These are phyloP conservation scores for Fusarium chaquense DNA, from an alignment of 2,329 filamentous ascomycete species.

Conservation along the genomic window DNA sequence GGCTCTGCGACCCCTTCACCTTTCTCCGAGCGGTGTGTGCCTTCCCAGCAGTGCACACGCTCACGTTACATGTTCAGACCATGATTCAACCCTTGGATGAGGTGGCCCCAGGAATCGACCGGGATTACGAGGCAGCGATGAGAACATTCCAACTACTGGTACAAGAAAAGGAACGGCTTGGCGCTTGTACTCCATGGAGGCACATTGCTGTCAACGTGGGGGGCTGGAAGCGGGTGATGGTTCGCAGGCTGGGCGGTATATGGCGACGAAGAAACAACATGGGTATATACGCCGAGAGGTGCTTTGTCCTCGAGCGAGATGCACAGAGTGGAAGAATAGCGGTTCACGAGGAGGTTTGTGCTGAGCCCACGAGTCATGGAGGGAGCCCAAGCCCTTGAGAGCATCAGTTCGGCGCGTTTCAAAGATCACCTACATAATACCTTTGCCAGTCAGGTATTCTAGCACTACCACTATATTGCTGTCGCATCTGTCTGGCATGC, in stretches of 20 bases:
- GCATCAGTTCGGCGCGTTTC: background rate
- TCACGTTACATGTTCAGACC: slow-evolving; percentile 61
- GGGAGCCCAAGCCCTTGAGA: slow-evolving; percentile 41
- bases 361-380: slow-evolving; percentile 45
- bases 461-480: background rate
- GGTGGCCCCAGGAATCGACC: slow-evolving; percentile 48
- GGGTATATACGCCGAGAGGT: slow-evolving; percentile 61
- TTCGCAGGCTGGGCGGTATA: slow-evolving; percentile 56
- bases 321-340: slow-evolving; percentile 30
- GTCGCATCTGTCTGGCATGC: background rate
- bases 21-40: slow-evolving; percentile 56
- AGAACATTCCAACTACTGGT: slow-evolving; percentile 52
- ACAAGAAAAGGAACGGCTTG: slow-evolving; percentile 43
- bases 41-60: slow-evolving; percentile 56
- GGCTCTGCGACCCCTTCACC: slow-evolving; percentile 49
- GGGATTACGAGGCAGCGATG: slow-evolving; percentile 54
- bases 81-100: slow-evolving; percentile 52
- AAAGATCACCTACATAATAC: background rate
- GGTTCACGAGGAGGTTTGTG: slow-evolving; percentile 48
- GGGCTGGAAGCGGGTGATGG: slow-evolving; percentile 60
- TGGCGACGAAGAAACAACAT: slow-evolving; percentile 57
- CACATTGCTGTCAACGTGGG: slow-evolving; percentile 61
- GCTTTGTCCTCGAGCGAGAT: slow-evolving; percentile 58
- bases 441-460: background rate
- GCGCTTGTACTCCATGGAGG: slow-evolving; percentile 50